Conservation (phyloP, 2,329 filamentous ascomycete genomes). For the Aspergillus tanneri region DNA sequence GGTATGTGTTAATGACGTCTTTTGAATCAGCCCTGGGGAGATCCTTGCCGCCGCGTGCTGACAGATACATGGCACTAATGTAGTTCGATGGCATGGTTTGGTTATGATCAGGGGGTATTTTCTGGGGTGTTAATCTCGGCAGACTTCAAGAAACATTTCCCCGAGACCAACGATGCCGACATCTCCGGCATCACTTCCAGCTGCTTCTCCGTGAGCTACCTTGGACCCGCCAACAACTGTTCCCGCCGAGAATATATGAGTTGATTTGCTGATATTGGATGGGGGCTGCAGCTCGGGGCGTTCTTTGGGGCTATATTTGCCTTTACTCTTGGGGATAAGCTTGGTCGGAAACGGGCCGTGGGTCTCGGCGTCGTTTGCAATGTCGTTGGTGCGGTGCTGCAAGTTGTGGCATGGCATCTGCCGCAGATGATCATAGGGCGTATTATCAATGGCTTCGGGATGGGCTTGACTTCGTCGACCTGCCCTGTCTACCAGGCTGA, state of each 20-base stretch:
- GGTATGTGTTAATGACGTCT: neutral
- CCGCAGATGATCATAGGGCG: conserved; percentile 48
- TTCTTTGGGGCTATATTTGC: conserved; percentile 48
- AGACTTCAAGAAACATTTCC: conserved; percentile 16
- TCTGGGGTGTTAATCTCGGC: conserved; percentile 9
- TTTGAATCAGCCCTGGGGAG: neutral
- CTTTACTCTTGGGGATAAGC: conserved; percentile 43
- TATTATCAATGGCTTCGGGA: conserved; percentile 49
- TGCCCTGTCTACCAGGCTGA: conserved; percentile 48
- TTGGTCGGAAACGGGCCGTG: conserved; percentile 46
- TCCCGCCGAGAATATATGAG: neutral
- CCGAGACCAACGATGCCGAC: conserved; percentile 19
- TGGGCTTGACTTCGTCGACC: conserved; percentile 52
- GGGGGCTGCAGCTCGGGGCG: conserved; percentile 7
- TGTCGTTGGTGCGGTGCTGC: conserved; percentile 46
- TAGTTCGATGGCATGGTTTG: conserved; percentile 2
- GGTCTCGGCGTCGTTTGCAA: conserved; percentile 44
- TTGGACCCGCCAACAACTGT: neutral
- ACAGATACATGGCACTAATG: neutral
- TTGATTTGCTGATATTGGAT: conserved; percentile 15
- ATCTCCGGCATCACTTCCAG: conserved; percentile 35
- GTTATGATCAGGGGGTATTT: conserved; percentile 14
- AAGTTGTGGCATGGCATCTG: conserved; percentile 43
- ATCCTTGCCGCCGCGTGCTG: neutral
- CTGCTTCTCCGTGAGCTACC: conserved; percentile 25